Conservation (phyloP, 495 filamentous ascomycete genomes). For the Hyaloscypha bicolor region DNA sequence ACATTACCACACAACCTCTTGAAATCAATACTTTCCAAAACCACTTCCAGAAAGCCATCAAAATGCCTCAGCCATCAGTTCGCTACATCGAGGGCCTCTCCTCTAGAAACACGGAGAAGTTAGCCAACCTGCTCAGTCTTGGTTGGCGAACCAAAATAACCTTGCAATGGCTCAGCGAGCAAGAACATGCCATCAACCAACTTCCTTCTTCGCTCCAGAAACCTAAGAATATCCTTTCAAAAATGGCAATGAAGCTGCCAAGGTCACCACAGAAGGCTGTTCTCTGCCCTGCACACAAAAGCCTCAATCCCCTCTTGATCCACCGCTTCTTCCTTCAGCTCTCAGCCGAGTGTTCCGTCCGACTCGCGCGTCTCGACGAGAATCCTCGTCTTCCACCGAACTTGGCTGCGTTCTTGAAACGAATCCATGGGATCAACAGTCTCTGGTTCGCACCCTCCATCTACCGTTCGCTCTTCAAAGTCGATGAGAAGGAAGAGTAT, state of each 20-base stretch:
- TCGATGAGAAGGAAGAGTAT: neutral
- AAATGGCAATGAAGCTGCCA: slow-evolving; percentile 4
- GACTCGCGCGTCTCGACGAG: slow-evolving; percentile 31
- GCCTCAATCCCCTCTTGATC: slow-evolving; percentile 40
- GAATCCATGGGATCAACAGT: slow-evolving; percentile 38
- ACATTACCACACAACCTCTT: neutral
- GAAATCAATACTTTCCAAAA: neutral
- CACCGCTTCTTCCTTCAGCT: slow-evolving; percentile 38
- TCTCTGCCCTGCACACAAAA: slow-evolving; percentile 40
- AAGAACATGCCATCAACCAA: neutral
- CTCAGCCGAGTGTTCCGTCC: slow-evolving; percentile 39
- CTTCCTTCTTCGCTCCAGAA: neutral
- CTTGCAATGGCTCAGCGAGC: neutral
- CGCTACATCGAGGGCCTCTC: neutral
- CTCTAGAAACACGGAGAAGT: neutral
- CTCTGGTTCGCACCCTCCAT: slow-evolving; percentile 39
- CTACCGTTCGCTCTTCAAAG: slow-evolving; percentile 29
- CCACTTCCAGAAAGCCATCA: neutral
- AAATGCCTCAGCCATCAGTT: neutral
- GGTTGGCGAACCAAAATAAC: neutral
- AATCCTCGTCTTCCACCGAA: slow-evolving; percentile 24
- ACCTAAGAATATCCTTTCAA: neutral
- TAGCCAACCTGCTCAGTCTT: neutral
- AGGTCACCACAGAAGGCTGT: slow-evolving; percentile 16
- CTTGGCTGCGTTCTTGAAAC: slow-evolving; percentile 34